Percentiles rank a stretch among this genome's conserved stretches.
Conservation (phyloP, 108 stramenopile species). For the Parietichytrium sp. region DNA sequence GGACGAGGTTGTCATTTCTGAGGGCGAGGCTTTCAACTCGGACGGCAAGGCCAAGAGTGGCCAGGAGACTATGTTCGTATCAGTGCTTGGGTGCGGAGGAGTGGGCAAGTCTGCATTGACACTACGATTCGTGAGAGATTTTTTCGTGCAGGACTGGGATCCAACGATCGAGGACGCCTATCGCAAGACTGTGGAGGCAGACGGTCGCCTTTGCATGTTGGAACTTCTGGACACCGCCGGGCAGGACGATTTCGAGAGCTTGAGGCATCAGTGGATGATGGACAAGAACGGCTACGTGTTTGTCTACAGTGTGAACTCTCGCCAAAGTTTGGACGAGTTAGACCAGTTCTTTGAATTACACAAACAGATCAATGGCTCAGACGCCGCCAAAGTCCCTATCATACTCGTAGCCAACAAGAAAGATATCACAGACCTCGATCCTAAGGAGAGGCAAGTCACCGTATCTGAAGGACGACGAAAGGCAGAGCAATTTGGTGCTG, state of each 20-base stretch:
- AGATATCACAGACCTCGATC: constrained; percentile 33
- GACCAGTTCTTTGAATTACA: neutral
- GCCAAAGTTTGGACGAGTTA: constrained; percentile 6
- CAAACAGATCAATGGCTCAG: constrained; percentile 26
- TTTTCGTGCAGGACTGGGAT: constrained; percentile 38
- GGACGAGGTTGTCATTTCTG: constrained; percentile 23
- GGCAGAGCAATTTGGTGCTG: constrained; percentile 5
- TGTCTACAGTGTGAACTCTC: constrained; percentile 15
- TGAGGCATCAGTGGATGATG: constrained; percentile 34
- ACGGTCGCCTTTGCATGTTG: neutral
- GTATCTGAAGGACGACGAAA: neutral
- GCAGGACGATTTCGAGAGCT: constrained; percentile 26
- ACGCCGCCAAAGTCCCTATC: neutral
- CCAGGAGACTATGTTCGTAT: constrained; percentile 26
- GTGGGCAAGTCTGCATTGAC: constrained; percentile 32
- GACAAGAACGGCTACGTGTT: constrained; percentile 31
- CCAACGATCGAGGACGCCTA: constrained; percentile 34
- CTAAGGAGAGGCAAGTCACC: neutral
- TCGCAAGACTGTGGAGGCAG: constrained; percentile 17
- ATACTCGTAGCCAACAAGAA: constrained; percentile 26
- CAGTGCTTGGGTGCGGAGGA: constrained; percentile 9
- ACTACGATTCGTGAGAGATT: constrained; percentile 9
- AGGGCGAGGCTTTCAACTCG: neutral
- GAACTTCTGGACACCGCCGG: constrained; percentile 22
- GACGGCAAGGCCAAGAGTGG: neutral